These are phyloP conservation scores for Reutealis trisperma DNA, from an alignment of 345 rosid species.

Conservation along the genomic window DNA sequence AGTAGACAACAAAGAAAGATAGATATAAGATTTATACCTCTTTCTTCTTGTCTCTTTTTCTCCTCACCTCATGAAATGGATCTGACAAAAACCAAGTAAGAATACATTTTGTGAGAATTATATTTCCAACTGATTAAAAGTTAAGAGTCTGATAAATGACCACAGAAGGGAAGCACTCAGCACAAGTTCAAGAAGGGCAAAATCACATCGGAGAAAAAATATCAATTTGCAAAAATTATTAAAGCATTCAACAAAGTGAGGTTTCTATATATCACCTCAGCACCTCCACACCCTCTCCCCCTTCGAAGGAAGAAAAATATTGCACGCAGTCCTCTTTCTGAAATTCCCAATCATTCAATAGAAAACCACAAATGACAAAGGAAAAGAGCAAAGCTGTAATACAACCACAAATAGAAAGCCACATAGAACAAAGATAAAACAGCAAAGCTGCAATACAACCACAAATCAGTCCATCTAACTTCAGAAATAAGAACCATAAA, in stretches of 20 bases:
- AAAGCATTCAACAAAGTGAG: neutral
- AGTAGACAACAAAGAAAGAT: neutral
- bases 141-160: neutral
- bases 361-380: neutral
- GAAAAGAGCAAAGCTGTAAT: neutral
- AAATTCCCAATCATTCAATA: neutral
- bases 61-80: conserved; percentile 81
- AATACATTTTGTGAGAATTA: conserved; percentile 5
- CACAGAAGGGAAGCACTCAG: neutral
- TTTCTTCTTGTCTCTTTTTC: conserved; percentile 73
- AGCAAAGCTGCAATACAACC: too few species aligned
- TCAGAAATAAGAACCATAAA: too few species aligned
- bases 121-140: neutral
- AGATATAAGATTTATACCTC: conserved; percentile 49
- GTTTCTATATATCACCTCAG: neutral
- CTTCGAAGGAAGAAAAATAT: too few species aligned
- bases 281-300: neutral
- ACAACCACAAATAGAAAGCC: too few species aligned
- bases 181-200: neutral
- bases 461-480: too few species aligned
- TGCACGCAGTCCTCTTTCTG: too few species aligned
- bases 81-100: conserved; percentile 43
- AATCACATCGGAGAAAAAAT: neutral
- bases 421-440: too few species aligned
- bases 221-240: neutral